Percentiles rank a stretch among this genome's conserved stretches.
Evolutionary conservation across 768 basidiomycete genomes (phyloP).

Genomic region (Macrocybe gigantea): DNA sequence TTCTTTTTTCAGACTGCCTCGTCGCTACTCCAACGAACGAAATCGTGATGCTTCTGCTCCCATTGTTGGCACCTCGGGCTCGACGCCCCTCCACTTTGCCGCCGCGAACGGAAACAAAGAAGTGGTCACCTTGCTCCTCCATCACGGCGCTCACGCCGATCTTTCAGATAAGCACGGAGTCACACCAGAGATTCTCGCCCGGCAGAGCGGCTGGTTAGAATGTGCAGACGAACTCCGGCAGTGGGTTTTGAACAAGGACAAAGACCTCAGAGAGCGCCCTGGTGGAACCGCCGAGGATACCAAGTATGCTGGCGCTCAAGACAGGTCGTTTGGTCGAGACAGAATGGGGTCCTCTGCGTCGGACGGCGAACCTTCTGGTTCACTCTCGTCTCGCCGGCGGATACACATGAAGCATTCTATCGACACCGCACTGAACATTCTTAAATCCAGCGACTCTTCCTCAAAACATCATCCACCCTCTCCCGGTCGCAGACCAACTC

Average conservation of each 20-base stretch:
- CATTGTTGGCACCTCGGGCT: conserved; percentile 79
- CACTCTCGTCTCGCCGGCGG: conserved; percentile 34
- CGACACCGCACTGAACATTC: conserved; percentile 61
- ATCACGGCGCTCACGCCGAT: conserved; percentile 77
- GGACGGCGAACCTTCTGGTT: conserved; percentile 18
- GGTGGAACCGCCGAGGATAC: conserved; percentile 15
- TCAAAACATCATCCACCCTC: conserved; percentile 22
- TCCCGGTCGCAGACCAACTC: conserved; percentile 6
- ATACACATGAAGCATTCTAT: conserved; percentile 75
- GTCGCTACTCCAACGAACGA: conserved; percentile 68
- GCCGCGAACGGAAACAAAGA: conserved; percentile 87
- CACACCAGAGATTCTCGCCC: conserved; percentile 80
- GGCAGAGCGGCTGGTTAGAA: conserved; percentile 72
- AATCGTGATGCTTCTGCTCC: conserved; percentile 60
- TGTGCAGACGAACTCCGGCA: conserved; percentile 70
- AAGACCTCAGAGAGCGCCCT: conserved; percentile 51
- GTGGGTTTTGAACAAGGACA: conserved; percentile 60
- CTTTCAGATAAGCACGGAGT: conserved; percentile 88
- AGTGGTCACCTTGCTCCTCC: conserved; percentile 74
- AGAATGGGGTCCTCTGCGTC: conserved; percentile 14
- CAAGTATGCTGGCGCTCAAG: conserved; percentile 12
- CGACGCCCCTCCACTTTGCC: conserved; percentile 95
- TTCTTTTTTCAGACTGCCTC: conserved; percentile 47
- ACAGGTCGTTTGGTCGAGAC: conserved; percentile 6
- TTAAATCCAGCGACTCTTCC: conserved; percentile 26